A percentile compares a stretch with the other conserved stretches of the same genome.
Evolutionary conservation across 192 early-diverging fungal species (phyloP).

Genomic region (Entophlyctis luteolus): DNA sequence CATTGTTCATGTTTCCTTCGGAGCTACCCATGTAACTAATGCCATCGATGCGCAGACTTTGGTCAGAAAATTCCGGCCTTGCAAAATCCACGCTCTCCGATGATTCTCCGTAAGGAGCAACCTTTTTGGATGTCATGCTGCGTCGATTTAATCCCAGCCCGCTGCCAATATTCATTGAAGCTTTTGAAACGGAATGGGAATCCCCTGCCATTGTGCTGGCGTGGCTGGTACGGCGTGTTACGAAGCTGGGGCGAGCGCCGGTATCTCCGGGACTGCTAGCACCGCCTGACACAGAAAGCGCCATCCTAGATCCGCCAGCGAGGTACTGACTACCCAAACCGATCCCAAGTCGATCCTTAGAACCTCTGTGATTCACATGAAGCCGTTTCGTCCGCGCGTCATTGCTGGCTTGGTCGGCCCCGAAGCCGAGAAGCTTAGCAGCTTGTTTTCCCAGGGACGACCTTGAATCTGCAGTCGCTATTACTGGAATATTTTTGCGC

Average conservation of each 20-base stretch:
- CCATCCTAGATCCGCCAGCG: conserved; percentile 1
- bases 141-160: background rate
- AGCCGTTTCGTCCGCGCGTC: conserved; percentile 1
- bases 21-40: background rate
- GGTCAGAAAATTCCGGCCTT: background rate
- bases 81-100: background rate
- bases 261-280: background rate
- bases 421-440: conserved; percentile 18
- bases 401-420: background rate
- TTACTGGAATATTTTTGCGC: conserved; percentile 15
- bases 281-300: background rate
- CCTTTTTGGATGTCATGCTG: background rate
- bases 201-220: background rate
- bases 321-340: background rate
- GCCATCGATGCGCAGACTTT: conserved; percentile 24
- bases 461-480: background rate
- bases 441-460: conserved; percentile 14
- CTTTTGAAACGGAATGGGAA: background rate
- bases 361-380: conserved; percentile 2
- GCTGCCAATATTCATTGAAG: background rate
- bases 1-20: background rate
- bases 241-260: too few relatives aligned
- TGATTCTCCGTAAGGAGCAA: background rate
- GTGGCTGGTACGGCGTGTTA: background rate
- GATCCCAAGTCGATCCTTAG: background rate